phyloP scores from a whole-genome alignment of 2,329 filamentous ascomycete species.

The Paecilomyces sp. region DNA sequence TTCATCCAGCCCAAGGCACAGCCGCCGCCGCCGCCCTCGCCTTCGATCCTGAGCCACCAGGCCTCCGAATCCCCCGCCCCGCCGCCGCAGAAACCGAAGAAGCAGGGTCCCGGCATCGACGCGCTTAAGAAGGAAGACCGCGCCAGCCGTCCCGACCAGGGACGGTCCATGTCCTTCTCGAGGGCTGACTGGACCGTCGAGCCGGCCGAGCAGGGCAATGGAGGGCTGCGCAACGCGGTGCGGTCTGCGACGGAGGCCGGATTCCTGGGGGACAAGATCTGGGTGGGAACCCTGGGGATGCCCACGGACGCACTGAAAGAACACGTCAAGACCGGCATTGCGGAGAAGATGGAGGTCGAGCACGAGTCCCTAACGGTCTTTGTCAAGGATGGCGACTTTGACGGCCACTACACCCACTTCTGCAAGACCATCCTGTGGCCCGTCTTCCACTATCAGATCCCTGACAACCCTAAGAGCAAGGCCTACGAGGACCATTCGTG shows the following conservation, averaged over 20 bases:
- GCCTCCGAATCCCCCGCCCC: conserved; percentile 10
- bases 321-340: conserved; percentile 72
- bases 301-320: conserved; percentile 78
- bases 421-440: conserved; percentile 98
- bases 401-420: conserved; percentile 91
- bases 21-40: conserved; percentile 65
- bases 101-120: conserved; percentile 7
- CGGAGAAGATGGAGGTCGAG: conserved; percentile 71
- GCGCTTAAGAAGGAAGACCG: conserved; percentile 14
- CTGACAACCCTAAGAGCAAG: conserved; percentile 96
- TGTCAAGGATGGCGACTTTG: conserved; percentile 83
- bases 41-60: conserved; percentile 65
- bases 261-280: conserved; percentile 67
- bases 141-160: conserved; percentile 35
- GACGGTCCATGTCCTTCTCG: conserved; percentile 61
- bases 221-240: conserved; percentile 81
- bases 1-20: conserved; percentile 73
- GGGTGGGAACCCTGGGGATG: conserved; percentile 90
- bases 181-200: conserved; percentile 77
- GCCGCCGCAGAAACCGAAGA: conserved; percentile 4
- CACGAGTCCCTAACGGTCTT: conserved; percentile 78
- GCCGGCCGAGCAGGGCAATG: conserved; percentile 83
- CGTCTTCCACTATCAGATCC: conserved; percentile 96
- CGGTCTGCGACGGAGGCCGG: conserved; percentile 67
- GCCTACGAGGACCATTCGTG: conserved; percentile 96